Evolutionary conservation across 2,329 filamentous ascomycete species (phyloP).

Genomic region (Bisporella sp.): DNA sequence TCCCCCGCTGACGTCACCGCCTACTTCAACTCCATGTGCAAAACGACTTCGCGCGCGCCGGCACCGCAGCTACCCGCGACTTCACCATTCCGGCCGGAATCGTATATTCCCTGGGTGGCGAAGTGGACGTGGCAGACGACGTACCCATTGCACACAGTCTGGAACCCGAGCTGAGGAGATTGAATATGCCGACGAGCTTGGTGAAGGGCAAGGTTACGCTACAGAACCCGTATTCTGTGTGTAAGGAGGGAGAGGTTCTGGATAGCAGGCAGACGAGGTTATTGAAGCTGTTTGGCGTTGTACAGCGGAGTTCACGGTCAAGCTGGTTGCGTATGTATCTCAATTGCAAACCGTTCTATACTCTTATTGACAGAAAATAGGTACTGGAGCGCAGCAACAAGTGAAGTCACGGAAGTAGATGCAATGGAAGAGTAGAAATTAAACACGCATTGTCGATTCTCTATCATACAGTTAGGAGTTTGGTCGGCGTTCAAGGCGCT

Average conservation of each 20-base stretch:
- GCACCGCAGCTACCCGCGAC: conserved; percentile 63
- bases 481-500: conserved; percentile 27
- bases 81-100: conserved; percentile 80
- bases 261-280: conserved; percentile 90
- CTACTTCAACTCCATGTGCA: conserved; percentile 66
- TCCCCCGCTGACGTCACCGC: conserved; percentile 56
- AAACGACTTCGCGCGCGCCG: conserved; percentile 88
- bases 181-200: conserved; percentile 85
- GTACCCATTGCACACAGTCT: conserved; percentile 80
- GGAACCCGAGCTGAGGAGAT: conserved; percentile 82
- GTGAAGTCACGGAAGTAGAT: conserved; percentile 51
- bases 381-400: conserved; percentile 55
- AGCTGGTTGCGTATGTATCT: conserved; percentile 62
- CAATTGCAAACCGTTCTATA: neutral
- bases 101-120: conserved; percentile 73
- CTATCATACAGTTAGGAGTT: conserved; percentile 27
- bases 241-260: conserved; percentile 75
- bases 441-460: conserved; percentile 13
- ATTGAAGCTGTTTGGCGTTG: conserved; percentile 88
- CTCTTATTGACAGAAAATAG: conserved; percentile 27
- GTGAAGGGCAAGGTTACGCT: conserved; percentile 83
- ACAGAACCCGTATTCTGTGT: conserved; percentile 48
- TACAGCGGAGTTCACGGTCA: conserved; percentile 83
- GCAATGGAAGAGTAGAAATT: conserved; percentile 35
- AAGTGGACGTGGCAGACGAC: conserved; percentile 74